phyloP scores from a whole-genome alignment of 192 early-diverging fungal genomes.

The Cladochytrium replicatum region DNA sequence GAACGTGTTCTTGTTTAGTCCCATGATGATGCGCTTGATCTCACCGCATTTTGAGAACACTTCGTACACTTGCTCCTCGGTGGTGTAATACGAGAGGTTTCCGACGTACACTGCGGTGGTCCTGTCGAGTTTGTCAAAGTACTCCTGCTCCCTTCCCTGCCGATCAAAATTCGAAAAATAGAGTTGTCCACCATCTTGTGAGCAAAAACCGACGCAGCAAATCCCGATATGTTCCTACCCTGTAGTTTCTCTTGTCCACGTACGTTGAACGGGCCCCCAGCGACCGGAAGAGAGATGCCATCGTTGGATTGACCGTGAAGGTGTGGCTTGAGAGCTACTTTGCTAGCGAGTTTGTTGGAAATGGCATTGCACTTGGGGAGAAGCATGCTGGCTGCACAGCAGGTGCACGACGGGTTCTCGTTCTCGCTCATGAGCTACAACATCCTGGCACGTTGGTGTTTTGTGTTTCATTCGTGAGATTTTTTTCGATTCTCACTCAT shows the following conservation, averaged over 20 bases:
- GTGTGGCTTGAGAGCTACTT: slow-evolving; percentile 2
- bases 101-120: slow-evolving; percentile 90
- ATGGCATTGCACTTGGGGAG: too few species aligned
- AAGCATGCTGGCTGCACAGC: too few species aligned
- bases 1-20: slow-evolving; percentile 79
- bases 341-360: too few species aligned
- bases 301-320: neutral
- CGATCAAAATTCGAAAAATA: neutral
- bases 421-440: slow-evolving; percentile 29
- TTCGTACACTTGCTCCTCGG: slow-evolving; percentile 96
- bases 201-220: neutral
- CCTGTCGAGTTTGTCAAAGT: slow-evolving; percentile 11
- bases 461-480: neutral
- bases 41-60: slow-evolving; percentile 94
- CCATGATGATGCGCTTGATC: slow-evolving; percentile 98
- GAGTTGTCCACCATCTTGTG: neutral
- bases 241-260: slow-evolving; percentile 14
- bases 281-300: slow-evolving; percentile 8
- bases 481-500: neutral
- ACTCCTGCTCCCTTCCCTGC: slow-evolving; percentile 21
- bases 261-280: slow-evolving; percentile 14
- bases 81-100: slow-evolving; percentile 95
- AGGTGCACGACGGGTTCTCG: too few species aligned
- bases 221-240: neutral
- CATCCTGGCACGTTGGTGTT: slow-evolving; percentile 17